Conservation (phyloP, 1,284 basidiomycete species). For the Takashimella tepidaria region DNA sequence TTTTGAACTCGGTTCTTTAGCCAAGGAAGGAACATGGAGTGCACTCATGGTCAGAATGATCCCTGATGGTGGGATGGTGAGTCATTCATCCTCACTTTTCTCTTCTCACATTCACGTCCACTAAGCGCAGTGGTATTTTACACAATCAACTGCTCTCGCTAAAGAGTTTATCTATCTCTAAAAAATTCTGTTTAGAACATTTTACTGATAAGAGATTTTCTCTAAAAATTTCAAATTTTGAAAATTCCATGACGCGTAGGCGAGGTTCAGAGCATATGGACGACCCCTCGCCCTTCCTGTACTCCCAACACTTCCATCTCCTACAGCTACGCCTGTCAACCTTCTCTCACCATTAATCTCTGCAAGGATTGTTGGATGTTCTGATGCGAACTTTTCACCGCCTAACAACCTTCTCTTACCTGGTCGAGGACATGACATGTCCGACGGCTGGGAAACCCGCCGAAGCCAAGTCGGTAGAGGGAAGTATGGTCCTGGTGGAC, state of each 20-base stretch:
- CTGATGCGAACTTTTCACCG: slow-evolving; percentile 89
- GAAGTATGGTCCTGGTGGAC: slow-evolving; percentile 50
- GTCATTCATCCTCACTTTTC: slow-evolving; percentile 34
- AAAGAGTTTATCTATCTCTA: slow-evolving; percentile 6
- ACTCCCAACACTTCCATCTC: slow-evolving; percentile 49
- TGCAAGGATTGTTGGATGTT: slow-evolving; percentile 55
- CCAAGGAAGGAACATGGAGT: slow-evolving; percentile 57
- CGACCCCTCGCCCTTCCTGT: slow-evolving; percentile 55
- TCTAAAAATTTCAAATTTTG: too few relatives aligned
- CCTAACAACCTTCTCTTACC: slow-evolving; percentile 88
- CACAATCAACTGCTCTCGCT: neutral
- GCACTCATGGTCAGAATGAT: slow-evolving; percentile 93
- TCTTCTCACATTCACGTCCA: neutral
- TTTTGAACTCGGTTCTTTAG: slow-evolving; percentile 54
- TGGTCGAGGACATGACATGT: slow-evolving; percentile 86
- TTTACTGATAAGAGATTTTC: slow-evolving; percentile 3
- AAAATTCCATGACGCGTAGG: slow-evolving; percentile 50
- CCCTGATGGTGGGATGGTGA: slow-evolving; percentile 90
- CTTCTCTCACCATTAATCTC: slow-evolving; percentile 87
- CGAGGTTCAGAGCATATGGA: slow-evolving; percentile 84
- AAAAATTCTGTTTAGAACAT: slow-evolving; percentile 9
- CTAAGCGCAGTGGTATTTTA: neutral
- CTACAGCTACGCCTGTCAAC: slow-evolving; percentile 57
- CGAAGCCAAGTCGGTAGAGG: slow-evolving; percentile 66
- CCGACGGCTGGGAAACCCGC: slow-evolving; percentile 98